phyloP scores from a whole-genome alignment of 2,329 filamentous ascomycete genomes.

The Atkinsonella texensis region DNA sequence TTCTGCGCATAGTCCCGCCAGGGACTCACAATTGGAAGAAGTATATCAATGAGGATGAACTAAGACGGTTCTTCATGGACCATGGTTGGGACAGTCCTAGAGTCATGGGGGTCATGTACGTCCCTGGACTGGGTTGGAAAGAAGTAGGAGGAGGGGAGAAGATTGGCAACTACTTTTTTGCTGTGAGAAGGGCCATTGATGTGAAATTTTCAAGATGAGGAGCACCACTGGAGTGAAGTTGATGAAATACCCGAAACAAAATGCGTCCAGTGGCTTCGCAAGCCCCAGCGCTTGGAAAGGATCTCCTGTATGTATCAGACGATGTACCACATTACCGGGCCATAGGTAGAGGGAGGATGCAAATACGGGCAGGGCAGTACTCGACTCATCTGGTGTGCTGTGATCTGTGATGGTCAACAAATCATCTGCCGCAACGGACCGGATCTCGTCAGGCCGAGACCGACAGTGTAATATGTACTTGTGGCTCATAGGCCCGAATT shows the following conservation, averaged over 20 bases:
- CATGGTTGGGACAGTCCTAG: slow-evolving; percentile 47
- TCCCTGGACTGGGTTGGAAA: slow-evolving; percentile 85
- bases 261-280: neutral
- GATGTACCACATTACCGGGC: neutral
- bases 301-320: neutral
- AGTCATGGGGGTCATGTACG: slow-evolving; percentile 75
- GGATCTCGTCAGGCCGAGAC: too few species aligned
- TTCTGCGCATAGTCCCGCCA: slow-evolving; percentile 74
- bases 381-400: too few species aligned
- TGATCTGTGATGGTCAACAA: too few species aligned
- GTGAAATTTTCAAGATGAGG: neutral
- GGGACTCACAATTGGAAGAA: slow-evolving; percentile 96
- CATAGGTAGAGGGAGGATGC: too few species aligned
- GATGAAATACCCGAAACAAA: neutral
- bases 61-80: slow-evolving; percentile 43
- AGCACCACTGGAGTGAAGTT: neutral
- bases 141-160: slow-evolving; percentile 69
- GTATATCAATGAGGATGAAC: slow-evolving; percentile 80
- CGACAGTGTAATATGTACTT: too few species aligned
- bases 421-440: too few species aligned
- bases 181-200: slow-evolving; percentile 39
- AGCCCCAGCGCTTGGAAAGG: neutral
- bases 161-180: slow-evolving; percentile 95
- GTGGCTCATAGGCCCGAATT: too few species aligned
- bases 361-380: too few species aligned